Base-by-base conservation (phyloP, 441 rosid genomes). In the Erodium moschatum region DNA sequence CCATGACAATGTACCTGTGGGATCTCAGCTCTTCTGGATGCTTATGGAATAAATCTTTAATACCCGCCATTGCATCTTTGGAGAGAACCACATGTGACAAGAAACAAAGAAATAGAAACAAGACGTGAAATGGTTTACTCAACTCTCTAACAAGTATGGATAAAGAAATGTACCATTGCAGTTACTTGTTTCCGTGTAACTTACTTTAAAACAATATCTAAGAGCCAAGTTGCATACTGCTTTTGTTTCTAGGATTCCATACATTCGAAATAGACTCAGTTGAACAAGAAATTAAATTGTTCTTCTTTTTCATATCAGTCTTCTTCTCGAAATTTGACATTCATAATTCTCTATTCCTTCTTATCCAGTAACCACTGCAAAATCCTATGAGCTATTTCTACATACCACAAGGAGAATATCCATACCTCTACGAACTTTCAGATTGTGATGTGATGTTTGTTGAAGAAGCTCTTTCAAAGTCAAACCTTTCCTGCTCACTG, bases 401-500 rank as follows among this genome's bases (percentile, higher is more conserved):
- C 65, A 10, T 27, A 68, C 19, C 16, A 2, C 19, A 38, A 66
- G 5, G 13, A 20, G 35, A 62, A 62, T 62, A 62, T 0, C 3
- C 44, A 50, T 77, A 93, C 96, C 87, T 78, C 81, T 85, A 70
- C 96, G 92, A 76, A 90, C 88, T 85, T 86, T 92, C 16, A 86
- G 74, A 75, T 83, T 95, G 80, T 83, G 86, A 84, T 95, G 96
- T 3, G 95, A 80, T 69, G 91, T 82, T 74, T 90, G 97, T 66
- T 77, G 81, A 35, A 92, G 88, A 73, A 95, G 98, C 76, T 92
- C 98, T 33, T 84, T 73, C 78, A 90, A 79, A 71, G 98, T 89
- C 84, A 88, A 78, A n/a, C 96, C 96, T 75, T 87, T 93, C 85
- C 84, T 93, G 74, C 81, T 91, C 54, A 92, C 84, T 67, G 98